Evolutionary conservation across 345 rosid species (phyloP).

Genomic region (Camelina hispida): DNA sequence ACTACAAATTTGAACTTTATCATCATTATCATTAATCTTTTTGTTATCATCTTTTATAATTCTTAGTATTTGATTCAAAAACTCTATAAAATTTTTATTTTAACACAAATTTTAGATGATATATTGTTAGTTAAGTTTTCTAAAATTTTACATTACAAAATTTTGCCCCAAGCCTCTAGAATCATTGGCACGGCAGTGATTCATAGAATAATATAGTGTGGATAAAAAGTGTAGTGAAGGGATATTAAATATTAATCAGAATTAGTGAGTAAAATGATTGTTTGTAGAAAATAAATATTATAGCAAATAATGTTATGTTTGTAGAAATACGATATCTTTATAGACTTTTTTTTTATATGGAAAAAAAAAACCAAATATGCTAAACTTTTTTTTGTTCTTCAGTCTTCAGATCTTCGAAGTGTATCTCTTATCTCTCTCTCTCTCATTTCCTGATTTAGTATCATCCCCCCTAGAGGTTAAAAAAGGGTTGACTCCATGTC

Average conservation of each 20-base stretch:
- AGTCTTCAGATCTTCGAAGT: slow-evolving; percentile 13
- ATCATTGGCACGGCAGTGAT: no score
- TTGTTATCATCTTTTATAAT: no score
- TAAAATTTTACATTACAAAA: no score
- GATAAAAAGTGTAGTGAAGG: neutral
- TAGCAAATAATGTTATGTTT: neutral
- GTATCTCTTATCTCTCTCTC: neutral
- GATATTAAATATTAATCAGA: neutral
- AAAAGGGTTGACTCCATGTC: neutral
- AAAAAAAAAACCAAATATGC: neutral
- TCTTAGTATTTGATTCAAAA: no score
- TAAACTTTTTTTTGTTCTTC: slow-evolving; percentile 16
- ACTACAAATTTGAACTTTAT: no score
- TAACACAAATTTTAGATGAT: no score
- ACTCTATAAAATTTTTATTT: no score
- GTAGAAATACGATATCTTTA: neutral
- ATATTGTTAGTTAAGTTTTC: no score
- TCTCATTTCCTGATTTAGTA: slow-evolving; percentile 44
- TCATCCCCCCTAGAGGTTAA: slow-evolving; percentile 44
- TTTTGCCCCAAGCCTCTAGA: no score
- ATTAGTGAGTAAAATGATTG: neutral
- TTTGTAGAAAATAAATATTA: neutral
- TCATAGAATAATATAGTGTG: no score
- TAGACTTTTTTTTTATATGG: neutral
- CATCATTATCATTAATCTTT: no score